phyloP scores from a whole-genome alignment of 2,329 filamentous ascomycete genomes.

The Ophiostoma sp. region DNA sequence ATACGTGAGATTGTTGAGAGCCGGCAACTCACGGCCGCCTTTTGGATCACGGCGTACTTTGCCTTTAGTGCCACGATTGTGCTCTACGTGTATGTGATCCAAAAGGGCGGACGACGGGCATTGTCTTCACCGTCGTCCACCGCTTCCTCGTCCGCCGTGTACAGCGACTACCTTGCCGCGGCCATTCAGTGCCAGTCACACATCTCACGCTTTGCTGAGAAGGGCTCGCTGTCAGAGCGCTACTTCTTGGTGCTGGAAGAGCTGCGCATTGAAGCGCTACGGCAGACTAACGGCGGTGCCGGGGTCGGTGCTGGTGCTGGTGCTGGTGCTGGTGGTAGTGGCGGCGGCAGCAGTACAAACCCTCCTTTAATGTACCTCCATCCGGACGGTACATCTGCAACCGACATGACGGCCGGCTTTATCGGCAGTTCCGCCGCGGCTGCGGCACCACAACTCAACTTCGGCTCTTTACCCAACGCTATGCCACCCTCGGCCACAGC shows the following conservation, averaged over 20 bases:
- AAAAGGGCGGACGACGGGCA: slow-evolving; percentile 31
- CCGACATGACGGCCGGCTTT: neutral
- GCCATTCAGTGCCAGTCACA: slow-evolving; percentile 45
- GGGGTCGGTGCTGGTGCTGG: no score
- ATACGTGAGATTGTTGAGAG: slow-evolving; percentile 43
- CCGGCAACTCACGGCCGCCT: slow-evolving; percentile 42
- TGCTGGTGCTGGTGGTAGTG: neutral
- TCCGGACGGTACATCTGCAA: neutral
- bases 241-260: slow-evolving; percentile 35
- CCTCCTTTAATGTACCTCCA: neutral
- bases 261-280: slow-evolving; percentile 22
- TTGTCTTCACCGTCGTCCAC: slow-evolving; percentile 25
- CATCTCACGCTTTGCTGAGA: slow-evolving; percentile 40
- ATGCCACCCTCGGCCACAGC: neutral
- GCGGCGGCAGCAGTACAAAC: neutral
- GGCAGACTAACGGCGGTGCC: neutral
- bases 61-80: slow-evolving; percentile 48
- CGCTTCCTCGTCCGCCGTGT: slow-evolving; percentile 30
- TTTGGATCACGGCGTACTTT: slow-evolving; percentile 47
- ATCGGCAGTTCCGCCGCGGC: neutral
- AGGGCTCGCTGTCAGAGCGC: slow-evolving; percentile 43
- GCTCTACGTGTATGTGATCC: slow-evolving; percentile 48
- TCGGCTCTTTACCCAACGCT: neutral
- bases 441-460: neutral
- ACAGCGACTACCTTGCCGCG: slow-evolving; percentile 38